Percentiles rank a stretch among this genome's conserved stretches.
phyloP scores from a whole-genome alignment of 2,329 filamentous ascomycete genomes.

The Colletotrichum australisinense region DNA sequence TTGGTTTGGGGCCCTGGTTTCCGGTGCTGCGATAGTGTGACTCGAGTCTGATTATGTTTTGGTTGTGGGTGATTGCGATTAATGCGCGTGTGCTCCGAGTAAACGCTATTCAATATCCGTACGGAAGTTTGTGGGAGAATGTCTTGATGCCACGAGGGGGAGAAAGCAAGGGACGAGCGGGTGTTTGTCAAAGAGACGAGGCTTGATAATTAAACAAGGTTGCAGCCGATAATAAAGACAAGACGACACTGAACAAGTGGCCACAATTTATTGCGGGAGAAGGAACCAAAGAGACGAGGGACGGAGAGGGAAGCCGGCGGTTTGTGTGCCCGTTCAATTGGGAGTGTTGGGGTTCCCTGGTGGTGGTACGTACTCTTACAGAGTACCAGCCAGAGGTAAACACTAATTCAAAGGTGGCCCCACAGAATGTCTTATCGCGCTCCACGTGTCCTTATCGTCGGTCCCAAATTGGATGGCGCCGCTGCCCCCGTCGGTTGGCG shows the following conservation, averaged over 20 bases:
- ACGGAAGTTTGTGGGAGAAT: neutral
- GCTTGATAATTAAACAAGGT: neutral
- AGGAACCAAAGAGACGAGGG: neutral
- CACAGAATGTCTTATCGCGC: constrained; percentile 19
- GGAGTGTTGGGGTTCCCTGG: too few species aligned
- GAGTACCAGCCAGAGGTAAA: constrained; percentile 13
- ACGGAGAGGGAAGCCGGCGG: neutral
- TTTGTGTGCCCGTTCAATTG: too few species aligned
- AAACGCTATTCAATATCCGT: neutral
- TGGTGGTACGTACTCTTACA: too few species aligned
- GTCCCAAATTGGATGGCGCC: constrained; percentile 12
- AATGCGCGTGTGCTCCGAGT: neutral
- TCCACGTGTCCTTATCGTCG: constrained; percentile 35
- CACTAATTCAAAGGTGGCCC: neutral
- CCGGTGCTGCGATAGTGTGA: neutral
- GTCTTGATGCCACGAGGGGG: neutral
- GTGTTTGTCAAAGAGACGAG: neutral
- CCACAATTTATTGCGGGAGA: neutral
- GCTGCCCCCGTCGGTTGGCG: constrained; percentile 14
- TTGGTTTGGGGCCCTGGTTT: neutral
- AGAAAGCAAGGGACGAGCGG: neutral
- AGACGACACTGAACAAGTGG: neutral
- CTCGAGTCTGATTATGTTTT: neutral
- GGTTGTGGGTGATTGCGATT: neutral
- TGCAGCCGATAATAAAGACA: constrained; percentile 2